Base-by-base conservation (phyloP, 768 basidiomycete species). In the Podaxis carcinomalis region DNA sequence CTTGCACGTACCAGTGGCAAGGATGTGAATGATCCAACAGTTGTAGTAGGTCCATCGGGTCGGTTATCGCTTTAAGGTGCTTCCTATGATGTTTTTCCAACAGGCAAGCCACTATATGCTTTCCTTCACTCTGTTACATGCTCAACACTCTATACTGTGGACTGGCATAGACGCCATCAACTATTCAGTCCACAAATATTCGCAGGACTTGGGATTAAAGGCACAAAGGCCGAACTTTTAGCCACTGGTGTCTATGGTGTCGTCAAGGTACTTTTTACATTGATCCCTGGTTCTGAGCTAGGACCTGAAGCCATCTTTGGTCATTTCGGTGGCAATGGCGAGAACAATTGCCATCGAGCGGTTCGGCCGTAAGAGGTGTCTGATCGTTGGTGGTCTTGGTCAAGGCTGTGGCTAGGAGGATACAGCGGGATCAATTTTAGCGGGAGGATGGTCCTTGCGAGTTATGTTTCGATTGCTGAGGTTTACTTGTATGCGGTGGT, bases 161-260 rank as follows among this genome's bases (percentile, higher is more conserved):
- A 83, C 79, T 0, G 83, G 83, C 13, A 80, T 80, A 10, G 83
- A 84, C 62, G 76, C 81, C 2, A 80, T 84, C 65, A 82, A 82
- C 65, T 84, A 84, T 64, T 77, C 61, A 78, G 78, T 63, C 83
- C 83, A 0, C 66, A 76, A 42, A 80, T 84, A 62, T 84, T 85
- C 63, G 75, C 75, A 2, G 69, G 69, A 40, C 70, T 84, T 14
- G 83, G 83, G 1, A 76, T 83, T 27, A 73, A 70, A 0, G 77
- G 79, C 4, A 77, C 72, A 23, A 74, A 65, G 6, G 69, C 79
- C 4, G 76, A 73, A 16, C 71, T 85, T 5, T 77, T 84, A 49
- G 82, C 83, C 2, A 83, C 83, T 4, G 83, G 83, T 62, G 69
- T 75, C 16, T 75, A 74, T 57, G 73, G 75, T 19, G 67, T 72